Evolutionary conservation across 768 basidiomycete genomes (phyloP), one percentile per base, ranked within the genome.

Genomic region (Suillus weaverae): DNA sequence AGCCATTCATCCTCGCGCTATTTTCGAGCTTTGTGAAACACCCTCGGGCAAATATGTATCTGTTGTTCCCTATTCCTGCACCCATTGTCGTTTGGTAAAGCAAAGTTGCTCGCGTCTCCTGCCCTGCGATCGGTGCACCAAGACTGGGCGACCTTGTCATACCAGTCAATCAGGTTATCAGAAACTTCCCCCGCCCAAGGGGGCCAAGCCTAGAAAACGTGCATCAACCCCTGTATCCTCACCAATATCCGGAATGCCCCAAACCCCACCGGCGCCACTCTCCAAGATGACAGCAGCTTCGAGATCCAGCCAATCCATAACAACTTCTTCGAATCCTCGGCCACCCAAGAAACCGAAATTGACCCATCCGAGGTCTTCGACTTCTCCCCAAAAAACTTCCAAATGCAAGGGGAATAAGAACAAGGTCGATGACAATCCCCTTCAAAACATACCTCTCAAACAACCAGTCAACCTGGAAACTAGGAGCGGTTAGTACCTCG

Each of bases 121-220:
- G 41, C 74, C 76, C 4, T 76, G 74, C 53, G 43, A 11, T 32
- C 76, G 74, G 35, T 77, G 74, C 60, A 46, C n/a, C 33, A 67
- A 46, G 32, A 32, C 43, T 14, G 65, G 33, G 5, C 2, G 1
- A 7, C 7, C 1, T 11, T 77, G 75, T 44, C 0, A 0, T n/a
- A 35, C 18, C 4, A 0, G 16, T 3, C 44, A 41, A 35, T 38
- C 13, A 41, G 69, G 68, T 35, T 76, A 72, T 32, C 68, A 74
- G 39, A 67, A 20, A 38, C 68, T 76, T 26, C 76, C 74, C 44
- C n/a, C 61, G 44, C 74, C 74, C 26, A 76, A 71, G 51, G 0
- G 26, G 3, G 20, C 2, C 14, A 71, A 38, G 44, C 30, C 4
- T 20, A 44, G 39, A 38, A 64, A 66, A 30, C 35, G 5, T 35